Conservation (phyloP, 805 yeast species). For the Candida sonorensis region DNA sequence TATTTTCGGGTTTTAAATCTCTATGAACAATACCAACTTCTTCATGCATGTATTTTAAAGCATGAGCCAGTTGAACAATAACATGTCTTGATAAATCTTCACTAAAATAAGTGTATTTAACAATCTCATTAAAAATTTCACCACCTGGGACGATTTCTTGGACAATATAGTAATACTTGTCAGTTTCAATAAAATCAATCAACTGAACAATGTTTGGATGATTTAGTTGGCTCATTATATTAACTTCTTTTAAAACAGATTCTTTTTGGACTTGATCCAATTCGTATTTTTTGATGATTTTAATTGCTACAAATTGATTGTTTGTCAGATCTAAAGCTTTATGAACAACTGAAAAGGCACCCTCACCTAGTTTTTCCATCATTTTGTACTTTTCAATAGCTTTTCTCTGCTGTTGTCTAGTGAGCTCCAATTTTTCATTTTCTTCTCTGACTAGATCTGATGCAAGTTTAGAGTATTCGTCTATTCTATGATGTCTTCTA, state of each 20-base stretch:
- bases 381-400: slow-evolving; percentile 34
- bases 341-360: slow-evolving; percentile 53
- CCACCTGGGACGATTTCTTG: slow-evolving; percentile 76
- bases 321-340: slow-evolving; percentile 36
- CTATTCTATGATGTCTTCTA: slow-evolving; percentile 16
- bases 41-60: slow-evolving; percentile 63
- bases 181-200: slow-evolving; percentile 59
- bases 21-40: slow-evolving; percentile 76
- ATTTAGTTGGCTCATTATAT: slow-evolving; percentile 60
- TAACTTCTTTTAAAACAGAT: slow-evolving; percentile 74
- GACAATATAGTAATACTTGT: slow-evolving; percentile 55
- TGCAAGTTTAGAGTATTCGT: slow-evolving; percentile 26
- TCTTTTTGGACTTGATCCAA: slow-evolving; percentile 55
- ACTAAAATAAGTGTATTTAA: slow-evolving; percentile 67
- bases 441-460: slow-evolving; percentile 28
- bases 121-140: slow-evolving; percentile 74
- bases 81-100: slow-evolving; percentile 70
- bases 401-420: slow-evolving; percentile 15
- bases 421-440: slow-evolving; percentile 13
- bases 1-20: slow-evolving; percentile 77
- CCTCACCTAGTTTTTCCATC: slow-evolving; percentile 48
- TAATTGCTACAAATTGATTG: slow-evolving; percentile 42
- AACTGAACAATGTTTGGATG: slow-evolving; percentile 61
- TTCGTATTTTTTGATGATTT: slow-evolving; percentile 61
- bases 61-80: slow-evolving; percentile 63